phyloP scores from a whole-genome alignment of 148 eudicot species.

The Heliosperma pusillum region DNA sequence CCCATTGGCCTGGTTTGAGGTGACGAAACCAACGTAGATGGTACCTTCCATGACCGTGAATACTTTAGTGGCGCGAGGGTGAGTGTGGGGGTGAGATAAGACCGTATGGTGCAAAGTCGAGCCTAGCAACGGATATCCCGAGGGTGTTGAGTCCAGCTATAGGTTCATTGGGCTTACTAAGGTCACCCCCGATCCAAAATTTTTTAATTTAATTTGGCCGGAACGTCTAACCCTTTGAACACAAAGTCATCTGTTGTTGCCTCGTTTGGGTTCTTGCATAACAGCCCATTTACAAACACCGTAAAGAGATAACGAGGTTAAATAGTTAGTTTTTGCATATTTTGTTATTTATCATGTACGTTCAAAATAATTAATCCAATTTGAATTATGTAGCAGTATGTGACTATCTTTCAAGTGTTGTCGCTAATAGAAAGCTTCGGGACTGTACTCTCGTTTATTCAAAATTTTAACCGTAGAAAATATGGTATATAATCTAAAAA shows the following conservation, averaged over 20 bases:
- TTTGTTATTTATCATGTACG: no score
- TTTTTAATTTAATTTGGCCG: neutral
- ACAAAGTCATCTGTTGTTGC: neutral
- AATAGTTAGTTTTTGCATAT: no score
- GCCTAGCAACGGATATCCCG: constrained; percentile 1
- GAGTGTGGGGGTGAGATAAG: constrained; percentile 15
- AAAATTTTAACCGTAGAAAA: no score
- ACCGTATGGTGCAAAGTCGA: constrained; percentile 13
- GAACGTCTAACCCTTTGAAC: constrained; percentile 2
- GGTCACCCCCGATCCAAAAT: constrained; percentile 3
- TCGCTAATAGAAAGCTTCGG: no score
- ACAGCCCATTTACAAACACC: constrained; percentile 5
- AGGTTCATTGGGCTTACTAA: neutral
- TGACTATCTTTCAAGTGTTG: no score
- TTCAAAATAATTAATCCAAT: no score
- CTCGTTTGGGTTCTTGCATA: constrained; percentile 2
- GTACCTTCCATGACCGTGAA: constrained; percentile 16
- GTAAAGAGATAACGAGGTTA: neutral
- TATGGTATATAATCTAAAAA: no score
- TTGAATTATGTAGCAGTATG: no score
- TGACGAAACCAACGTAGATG: constrained; percentile 7
- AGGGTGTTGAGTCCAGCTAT: constrained; percentile 11
- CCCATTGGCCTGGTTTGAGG: constrained; percentile 13
- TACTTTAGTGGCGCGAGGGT: constrained; percentile 24
- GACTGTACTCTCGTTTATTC: no score